These are phyloP conservation scores for Nicotiana sylvestris DNA, from an alignment of 257 asterid genomes.

Conservation along the genomic window DNA sequence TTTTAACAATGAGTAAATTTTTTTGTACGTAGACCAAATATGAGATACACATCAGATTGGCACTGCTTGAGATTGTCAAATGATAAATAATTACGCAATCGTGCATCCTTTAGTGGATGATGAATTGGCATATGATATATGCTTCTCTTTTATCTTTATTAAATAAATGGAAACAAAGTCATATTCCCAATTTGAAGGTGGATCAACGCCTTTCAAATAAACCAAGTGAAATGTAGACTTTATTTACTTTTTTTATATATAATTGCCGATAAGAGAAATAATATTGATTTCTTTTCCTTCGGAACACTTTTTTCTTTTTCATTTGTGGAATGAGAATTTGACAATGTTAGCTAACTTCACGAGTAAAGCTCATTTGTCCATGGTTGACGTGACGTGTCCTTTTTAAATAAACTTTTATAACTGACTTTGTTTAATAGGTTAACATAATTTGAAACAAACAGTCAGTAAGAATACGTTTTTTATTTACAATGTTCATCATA, in stretches of 20 bases:
- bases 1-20: not conserved
- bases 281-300: not conserved
- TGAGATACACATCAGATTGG: not conserved
- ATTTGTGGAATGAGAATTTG: not conserved
- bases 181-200: constrained; percentile 30
- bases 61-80: not conserved
- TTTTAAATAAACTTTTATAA: too few relatives aligned
- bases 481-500: too few relatives aligned
- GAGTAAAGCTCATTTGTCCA: too few relatives aligned
- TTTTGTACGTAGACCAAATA: not conserved
- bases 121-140: not conserved
- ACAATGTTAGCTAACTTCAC: not conserved
- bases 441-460: too few relatives aligned
- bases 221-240: constrained; percentile 19
- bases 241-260: not conserved
- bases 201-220: constrained; percentile 8
- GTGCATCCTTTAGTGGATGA: not conserved
- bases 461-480: too few relatives aligned
- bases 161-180: constrained; percentile 42
- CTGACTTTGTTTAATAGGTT: too few relatives aligned
- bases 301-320: not conserved
- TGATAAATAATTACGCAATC: not conserved
- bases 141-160: not conserved
- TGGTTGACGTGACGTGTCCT: too few relatives aligned
- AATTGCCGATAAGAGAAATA: not conserved